Evolutionary conservation across 2,329 filamentous ascomycete species (phyloP).

Genomic region (Dactylellina leptospora): DNA sequence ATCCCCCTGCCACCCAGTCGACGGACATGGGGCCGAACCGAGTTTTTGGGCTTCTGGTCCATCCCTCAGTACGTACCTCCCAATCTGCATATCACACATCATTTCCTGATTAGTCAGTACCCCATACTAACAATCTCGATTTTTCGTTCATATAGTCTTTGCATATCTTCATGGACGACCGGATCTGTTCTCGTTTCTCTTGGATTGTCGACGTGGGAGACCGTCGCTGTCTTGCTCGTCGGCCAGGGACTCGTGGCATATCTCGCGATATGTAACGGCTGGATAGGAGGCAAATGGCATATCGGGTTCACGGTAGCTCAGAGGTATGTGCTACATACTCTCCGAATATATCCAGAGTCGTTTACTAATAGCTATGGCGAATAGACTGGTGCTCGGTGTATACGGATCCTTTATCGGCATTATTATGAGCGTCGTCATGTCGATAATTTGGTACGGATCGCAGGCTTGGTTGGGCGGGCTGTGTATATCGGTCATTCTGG

Average conservation of each 20-base stretch:
- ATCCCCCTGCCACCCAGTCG: constrained; percentile 42
- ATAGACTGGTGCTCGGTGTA: constrained; percentile 37
- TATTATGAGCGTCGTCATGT: constrained; percentile 50
- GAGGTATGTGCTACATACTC: constrained; percentile 22
- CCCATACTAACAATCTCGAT: background rate
- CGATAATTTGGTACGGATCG: constrained; percentile 51
- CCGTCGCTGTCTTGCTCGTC: constrained; percentile 40
- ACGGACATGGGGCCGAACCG: constrained; percentile 50
- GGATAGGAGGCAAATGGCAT: constrained; percentile 52
- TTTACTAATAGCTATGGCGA: too few species aligned
- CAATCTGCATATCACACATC: background rate
- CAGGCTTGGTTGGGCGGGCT: constrained; percentile 49
- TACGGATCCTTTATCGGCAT: constrained; percentile 49
- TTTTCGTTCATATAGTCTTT: constrained; percentile 18
- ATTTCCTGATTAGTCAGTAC: background rate
- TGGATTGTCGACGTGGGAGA: constrained; percentile 50
- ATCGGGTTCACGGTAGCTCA: constrained; percentile 48
- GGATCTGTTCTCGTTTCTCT: constrained; percentile 46
- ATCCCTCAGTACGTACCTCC: constrained; percentile 38
- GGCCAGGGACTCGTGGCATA: constrained; percentile 48
- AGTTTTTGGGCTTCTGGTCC: constrained; percentile 51
- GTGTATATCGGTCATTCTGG: constrained; percentile 49
- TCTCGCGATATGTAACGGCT: constrained; percentile 50
- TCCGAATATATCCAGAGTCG: too few species aligned
- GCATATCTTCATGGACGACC: constrained; percentile 49